phyloP scores from a whole-genome alignment of 2,329 filamentous ascomycete genomes.

The Tolypocladium capitatum region DNA sequence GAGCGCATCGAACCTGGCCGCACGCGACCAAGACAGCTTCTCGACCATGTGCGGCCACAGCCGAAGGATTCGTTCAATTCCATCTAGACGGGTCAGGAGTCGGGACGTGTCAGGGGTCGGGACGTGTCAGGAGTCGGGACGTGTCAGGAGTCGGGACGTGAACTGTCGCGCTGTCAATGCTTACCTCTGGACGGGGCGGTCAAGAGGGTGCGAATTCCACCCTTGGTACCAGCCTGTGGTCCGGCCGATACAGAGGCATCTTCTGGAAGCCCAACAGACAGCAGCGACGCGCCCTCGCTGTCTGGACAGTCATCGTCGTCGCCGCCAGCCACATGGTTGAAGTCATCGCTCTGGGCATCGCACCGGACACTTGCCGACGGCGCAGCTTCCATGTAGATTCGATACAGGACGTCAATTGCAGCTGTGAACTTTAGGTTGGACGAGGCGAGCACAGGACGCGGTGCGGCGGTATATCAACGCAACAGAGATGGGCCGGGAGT shows the following conservation, averaged over 20 bases:
- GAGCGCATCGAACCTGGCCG: not conserved
- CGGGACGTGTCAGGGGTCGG: too few species aligned
- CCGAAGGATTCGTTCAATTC: not conserved
- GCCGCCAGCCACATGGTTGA: not conserved
- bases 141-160: not conserved
- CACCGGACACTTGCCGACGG: not conserved
- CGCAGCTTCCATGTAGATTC: slow-evolving; percentile 1
- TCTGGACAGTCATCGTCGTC: not conserved
- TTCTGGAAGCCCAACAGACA: not conserved
- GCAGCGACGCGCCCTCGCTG: not conserved
- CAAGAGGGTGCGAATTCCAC: not conserved
- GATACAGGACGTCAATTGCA: not conserved
- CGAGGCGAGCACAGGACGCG: not conserved
- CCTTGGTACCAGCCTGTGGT: not conserved
- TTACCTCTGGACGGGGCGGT: not conserved
- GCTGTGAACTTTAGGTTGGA: not conserved
- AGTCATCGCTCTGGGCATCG: not conserved
- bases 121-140: not conserved
- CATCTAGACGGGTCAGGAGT: not conserved
- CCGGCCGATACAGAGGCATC: not conserved
- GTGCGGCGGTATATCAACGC: not conserved
- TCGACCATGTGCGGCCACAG: not conserved
- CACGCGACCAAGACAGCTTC: not conserved
- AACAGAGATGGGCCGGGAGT: too few species aligned
- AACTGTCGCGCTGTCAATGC: too few species aligned